These are phyloP conservation scores for Podospora didyma DNA, from an alignment of 495 filamentous ascomycete species.

Conservation along the genomic window DNA sequence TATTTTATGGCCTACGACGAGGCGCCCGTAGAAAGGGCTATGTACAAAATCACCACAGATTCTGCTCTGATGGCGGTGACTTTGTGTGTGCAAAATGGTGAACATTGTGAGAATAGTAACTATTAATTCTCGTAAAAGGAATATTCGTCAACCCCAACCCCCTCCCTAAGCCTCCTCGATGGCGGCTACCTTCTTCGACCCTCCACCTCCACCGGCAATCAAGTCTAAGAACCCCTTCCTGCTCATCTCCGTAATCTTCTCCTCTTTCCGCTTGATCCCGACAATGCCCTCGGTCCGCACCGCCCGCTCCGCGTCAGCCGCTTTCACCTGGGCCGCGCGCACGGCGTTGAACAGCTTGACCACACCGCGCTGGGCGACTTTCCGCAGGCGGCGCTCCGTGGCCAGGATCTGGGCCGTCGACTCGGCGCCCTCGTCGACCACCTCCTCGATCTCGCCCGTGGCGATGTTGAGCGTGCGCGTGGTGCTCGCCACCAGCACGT, in stretches of 20 bases:
- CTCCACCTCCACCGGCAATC: conserved; percentile 63
- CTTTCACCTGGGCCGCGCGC: conserved; percentile 82
- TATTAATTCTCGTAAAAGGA: too few species aligned
- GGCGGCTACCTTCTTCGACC: conserved; percentile 16
- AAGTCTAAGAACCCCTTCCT: conserved; percentile 93
- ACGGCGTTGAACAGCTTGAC: conserved; percentile 96
- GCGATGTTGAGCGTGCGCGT: conserved; percentile 35
- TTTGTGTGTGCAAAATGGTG: too few species aligned
- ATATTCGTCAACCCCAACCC: not conserved
- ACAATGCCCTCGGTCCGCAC: conserved; percentile 69
- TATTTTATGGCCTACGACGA: not conserved
- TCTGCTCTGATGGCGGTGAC: conserved; percentile 8
- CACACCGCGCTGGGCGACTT: conserved; percentile 86
- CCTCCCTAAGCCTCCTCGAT: not conserved
- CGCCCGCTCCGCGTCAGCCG: conserved; percentile 65
- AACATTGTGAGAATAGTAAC: too few species aligned
- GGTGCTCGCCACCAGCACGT: conserved; percentile 60
- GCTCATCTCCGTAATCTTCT: conserved; percentile 88
- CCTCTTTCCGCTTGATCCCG: conserved; percentile 67
- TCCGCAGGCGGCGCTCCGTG: conserved; percentile 74
- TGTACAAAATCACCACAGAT: conserved; percentile 5
- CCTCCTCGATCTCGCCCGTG: conserved; percentile 41
- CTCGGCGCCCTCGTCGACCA: conserved; percentile 31
- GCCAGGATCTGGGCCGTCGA: conserved; percentile 59
- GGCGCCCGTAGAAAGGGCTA: not conserved